Conservation (phyloP, 2,329 filamentous ascomycete species). For the Fusarium zealandicum region DNA sequence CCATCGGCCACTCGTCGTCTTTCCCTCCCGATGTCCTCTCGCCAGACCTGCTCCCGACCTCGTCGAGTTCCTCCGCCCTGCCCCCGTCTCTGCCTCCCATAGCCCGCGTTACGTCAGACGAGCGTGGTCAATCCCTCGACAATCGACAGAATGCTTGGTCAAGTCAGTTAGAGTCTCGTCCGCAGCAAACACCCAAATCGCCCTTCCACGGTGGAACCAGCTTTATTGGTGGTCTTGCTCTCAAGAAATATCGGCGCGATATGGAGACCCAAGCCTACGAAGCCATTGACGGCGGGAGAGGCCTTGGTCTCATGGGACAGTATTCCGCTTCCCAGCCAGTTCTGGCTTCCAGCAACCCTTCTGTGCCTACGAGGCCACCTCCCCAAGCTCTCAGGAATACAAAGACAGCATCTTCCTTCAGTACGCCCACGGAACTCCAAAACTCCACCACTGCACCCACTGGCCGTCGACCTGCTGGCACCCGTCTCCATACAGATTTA, state of each 20-base stretch:
- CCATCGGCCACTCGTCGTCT: slow-evolving; percentile 50
- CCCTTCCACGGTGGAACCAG: slow-evolving; percentile 51
- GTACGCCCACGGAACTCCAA: slow-evolving; percentile 59
- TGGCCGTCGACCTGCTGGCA: slow-evolving; percentile 54
- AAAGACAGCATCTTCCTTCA: slow-evolving; percentile 51
- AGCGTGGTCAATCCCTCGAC: slow-evolving; percentile 41
- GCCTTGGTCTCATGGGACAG: slow-evolving; percentile 20
- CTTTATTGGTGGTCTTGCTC: slow-evolving; percentile 63
- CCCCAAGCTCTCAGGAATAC: slow-evolving; percentile 40
- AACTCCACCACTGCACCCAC: slow-evolving; percentile 40
- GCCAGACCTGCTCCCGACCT: slow-evolving; percentile 47
- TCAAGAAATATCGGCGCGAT: slow-evolving; percentile 59
- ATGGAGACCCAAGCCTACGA: slow-evolving; percentile 39
- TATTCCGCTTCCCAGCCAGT: slow-evolving; percentile 29
- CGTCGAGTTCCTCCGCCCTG: slow-evolving; percentile 47
- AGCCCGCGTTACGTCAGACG: slow-evolving; percentile 55
- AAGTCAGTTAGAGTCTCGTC: slow-evolving; percentile 33
- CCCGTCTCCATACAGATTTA: slow-evolving; percentile 51
- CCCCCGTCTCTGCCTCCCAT: slow-evolving; percentile 62
- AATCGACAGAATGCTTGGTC: slow-evolving; percentile 37
- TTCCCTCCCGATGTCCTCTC: slow-evolving; percentile 50
- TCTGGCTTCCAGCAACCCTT: slow-evolving; percentile 37
- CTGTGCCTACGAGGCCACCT: slow-evolving; percentile 41
- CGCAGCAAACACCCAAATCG: slow-evolving; percentile 42
- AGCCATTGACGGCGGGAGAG: slow-evolving; percentile 25